Evolutionary conservation across 202 grass and related monocot species (phyloP), one percentile per base, ranked within the genome.

Genomic region (Dendrocalamus latiflorus): DNA sequence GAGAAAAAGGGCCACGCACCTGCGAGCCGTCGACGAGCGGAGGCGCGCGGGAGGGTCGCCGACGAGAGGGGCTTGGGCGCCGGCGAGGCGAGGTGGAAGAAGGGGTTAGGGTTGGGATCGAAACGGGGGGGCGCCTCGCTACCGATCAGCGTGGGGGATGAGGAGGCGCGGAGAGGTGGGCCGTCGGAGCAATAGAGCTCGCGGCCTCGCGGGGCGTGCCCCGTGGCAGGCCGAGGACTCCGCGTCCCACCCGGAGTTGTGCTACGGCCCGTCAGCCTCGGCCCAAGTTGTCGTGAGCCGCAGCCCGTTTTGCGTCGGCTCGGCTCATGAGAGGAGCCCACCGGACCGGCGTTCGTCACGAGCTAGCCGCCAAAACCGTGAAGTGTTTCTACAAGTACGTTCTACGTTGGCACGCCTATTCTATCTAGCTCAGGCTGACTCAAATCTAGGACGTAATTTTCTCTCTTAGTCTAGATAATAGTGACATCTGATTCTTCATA

Each of bases 101-200:
- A 25, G 58, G 59, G 71, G 76, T 74, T 86, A 86, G 84, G 84
- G 84, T 86, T 86, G 22, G 84, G 69, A 80, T 86, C 68, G 68
- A n/a, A n/a, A n/a, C n/a, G n/a, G n/a, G 76, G 76, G 21, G 42
- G 36, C 18, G 9, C 43, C 4, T 4, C 41, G 11, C 13, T 45
- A 20, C 38, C 63, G 18, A 37, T 36, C 65, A 39, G 75, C 18
- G 81, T 26, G 24, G 81, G 22, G 9, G 25, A 11, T 30, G 75
- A 36, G 34, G 22, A 43, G 36, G 14, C 33, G 16, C 51, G 51
- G 73, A 15, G 15, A 36, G n/a, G 3, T 69, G 82, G 82, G 65
- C 82, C 15, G 72, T 8, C 42, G 6, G 6, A 51, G 58, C 34
- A 43, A 41, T 25, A 39, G 20, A 25, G 14, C 14, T 6, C 22